A percentile compares a stretch with the other conserved stretches of the same genome.
These are phyloP conservation scores for Solanum chiquidenum DNA, from an alignment of 257 asterid species.

Conservation along the genomic window DNA sequence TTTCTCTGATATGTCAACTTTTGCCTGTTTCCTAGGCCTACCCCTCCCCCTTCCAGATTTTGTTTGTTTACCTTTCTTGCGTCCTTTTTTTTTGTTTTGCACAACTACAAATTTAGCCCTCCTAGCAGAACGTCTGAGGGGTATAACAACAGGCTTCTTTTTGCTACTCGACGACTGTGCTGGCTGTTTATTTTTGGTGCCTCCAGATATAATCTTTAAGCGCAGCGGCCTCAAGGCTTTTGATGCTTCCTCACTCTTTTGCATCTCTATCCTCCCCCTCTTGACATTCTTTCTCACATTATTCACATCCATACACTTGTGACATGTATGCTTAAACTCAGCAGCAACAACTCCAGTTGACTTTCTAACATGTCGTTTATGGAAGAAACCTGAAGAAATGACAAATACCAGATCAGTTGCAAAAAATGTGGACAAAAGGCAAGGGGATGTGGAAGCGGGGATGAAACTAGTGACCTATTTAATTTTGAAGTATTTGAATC, in stretches of 20 bases:
- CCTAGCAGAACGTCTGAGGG: constrained; percentile 91
- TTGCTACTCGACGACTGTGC: constrained; percentile 27
- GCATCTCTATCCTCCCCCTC: constrained; percentile 18
- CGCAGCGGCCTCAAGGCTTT: constrained; percentile 26
- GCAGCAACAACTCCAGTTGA: constrained; percentile 33
- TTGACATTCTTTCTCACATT: constrained; percentile 21
- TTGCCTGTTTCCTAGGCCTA: constrained; percentile 27
- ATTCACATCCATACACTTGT: constrained; percentile 42
- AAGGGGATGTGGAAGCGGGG: background rate
- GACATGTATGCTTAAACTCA: constrained; percentile 48
- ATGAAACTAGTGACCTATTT: background rate
- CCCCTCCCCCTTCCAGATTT: constrained; percentile 28
- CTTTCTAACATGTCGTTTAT: constrained; percentile 56
- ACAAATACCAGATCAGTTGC: background rate
- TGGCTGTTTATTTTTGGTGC: constrained; percentile 30
- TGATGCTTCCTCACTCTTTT: constrained; percentile 29
- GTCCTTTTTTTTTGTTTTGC: constrained; percentile 32
- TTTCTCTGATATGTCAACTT: background rate
- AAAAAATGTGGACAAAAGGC: background rate
- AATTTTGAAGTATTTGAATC: background rate
- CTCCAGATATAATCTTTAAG: constrained; percentile 29
- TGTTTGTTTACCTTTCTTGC: constrained; percentile 20
- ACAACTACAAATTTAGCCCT: constrained; percentile 38
- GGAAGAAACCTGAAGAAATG: constrained; percentile 61
- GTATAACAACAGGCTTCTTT: constrained; percentile 33